Base-by-base conservation (phyloP, 2,329 filamentous ascomycete species). In the Akanthomyces lecanii region DNA sequence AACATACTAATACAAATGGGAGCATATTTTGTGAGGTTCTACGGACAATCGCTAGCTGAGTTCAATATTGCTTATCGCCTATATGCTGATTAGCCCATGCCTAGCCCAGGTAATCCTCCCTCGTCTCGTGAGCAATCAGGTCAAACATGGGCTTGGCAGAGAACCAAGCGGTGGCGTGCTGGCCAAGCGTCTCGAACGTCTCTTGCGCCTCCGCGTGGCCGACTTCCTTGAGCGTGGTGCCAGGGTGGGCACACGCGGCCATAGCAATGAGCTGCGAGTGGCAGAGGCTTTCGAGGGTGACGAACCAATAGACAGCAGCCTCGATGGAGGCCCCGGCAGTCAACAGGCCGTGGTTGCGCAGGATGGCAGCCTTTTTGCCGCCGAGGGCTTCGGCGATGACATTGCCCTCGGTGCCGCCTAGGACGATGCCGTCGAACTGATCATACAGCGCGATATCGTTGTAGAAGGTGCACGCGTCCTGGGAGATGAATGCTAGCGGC, bases 101-200 rank as follows among this genome's bases (percentile, higher is more conserved):
- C 25, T 54, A 63, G 23, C 53, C 10, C 21, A 59, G 47, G 48
- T 63, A 63, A 33, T 63, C 54, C 38, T 63, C 61, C 40, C 33
- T 48, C 2, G 54, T 63, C 28, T 63, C 56, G 14, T 60, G 30
- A 4, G 56, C 45, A n/a, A 61, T 58, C 21, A 62, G 40, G 23
- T 64, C 42, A 42, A 65, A 66, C 16, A 64, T 30, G 12, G 67
- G 67, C 33, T 66, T 54, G 25, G 58, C 89, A 68, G 82, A 86
- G 71, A 92, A 92, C 80, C 84, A 91, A 0, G 89, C 89, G 0
- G 85, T 86, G 40, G 72, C 70, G 18, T 82, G 79, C 0, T 78
- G 82, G 0, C 89, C 89, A 3, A 91, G 78, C 0, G 84, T 81
- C 74, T 88, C 85, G 69, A 84, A 86, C 0, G 89, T 92, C 69